Conservation (phyloP, 2,329 filamentous ascomycete genomes). For the Stagonosporopsis rhizophila region DNA sequence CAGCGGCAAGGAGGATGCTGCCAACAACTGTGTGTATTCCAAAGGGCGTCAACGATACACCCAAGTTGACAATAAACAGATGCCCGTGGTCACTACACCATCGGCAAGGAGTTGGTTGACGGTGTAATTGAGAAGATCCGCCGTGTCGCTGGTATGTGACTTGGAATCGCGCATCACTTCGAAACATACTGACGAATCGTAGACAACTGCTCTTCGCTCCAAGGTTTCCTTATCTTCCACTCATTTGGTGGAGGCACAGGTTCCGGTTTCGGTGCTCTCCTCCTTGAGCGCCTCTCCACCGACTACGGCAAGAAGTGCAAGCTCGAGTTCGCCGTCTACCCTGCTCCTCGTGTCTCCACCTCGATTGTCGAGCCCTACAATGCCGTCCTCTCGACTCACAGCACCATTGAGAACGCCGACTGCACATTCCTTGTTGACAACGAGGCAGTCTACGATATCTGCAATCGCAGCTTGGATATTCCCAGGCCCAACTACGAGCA, state of each 20-base stretch:
- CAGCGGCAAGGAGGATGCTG: slow-evolving; percentile 78
- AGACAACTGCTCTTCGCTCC: slow-evolving; percentile 77
- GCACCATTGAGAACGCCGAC: slow-evolving; percentile 79
- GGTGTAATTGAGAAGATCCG: slow-evolving; percentile 73
- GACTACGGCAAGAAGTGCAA: slow-evolving; percentile 81
- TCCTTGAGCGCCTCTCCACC: slow-evolving; percentile 74
- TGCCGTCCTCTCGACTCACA: slow-evolving; percentile 75
- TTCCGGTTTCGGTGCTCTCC: slow-evolving; percentile 74
- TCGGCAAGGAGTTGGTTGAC: slow-evolving; percentile 79
- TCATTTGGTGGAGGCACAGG: slow-evolving; percentile 77
- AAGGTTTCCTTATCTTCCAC: slow-evolving; percentile 78
- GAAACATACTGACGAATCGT: slow-evolving; percentile 23
- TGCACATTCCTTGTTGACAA: slow-evolving; percentile 80
- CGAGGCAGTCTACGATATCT: slow-evolving; percentile 78
- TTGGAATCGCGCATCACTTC: background rate
- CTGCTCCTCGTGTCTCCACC: slow-evolving; percentile 72
- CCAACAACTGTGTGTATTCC: slow-evolving; percentile 70
- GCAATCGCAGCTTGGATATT: slow-evolving; percentile 74
- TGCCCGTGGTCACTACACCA: slow-evolving; percentile 77
- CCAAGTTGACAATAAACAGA: slow-evolving; percentile 52
- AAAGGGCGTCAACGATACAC: background rate
- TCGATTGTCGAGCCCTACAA: slow-evolving; percentile 79
- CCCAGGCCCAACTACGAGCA: slow-evolving; percentile 73
- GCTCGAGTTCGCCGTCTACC: slow-evolving; percentile 77
- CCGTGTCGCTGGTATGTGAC: slow-evolving; percentile 67